Percentiles rank a stretch among this genome's conserved stretches.
These are phyloP conservation scores for Aspergillus sp. DNA, from an alignment of 2,329 filamentous ascomycete genomes.

Conservation along the genomic window DNA sequence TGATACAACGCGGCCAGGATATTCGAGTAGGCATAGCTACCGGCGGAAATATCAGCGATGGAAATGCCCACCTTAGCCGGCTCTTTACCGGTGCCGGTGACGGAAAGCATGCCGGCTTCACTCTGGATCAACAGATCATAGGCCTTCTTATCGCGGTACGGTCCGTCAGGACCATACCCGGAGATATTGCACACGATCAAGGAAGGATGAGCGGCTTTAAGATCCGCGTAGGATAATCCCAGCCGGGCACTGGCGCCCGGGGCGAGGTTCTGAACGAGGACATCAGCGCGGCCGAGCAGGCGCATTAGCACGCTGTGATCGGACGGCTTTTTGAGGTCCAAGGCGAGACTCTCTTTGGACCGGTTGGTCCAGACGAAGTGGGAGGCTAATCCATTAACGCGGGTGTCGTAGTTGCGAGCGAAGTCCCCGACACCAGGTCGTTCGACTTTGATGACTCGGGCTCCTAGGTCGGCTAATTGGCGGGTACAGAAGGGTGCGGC, in stretches of 20 bases:
- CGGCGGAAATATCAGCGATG: conserved; percentile 58
- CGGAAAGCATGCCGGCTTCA: conserved; percentile 55
- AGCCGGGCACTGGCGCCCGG: conserved; percentile 53
- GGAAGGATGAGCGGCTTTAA: conserved; percentile 46
- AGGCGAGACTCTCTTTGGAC: conserved; percentile 56
- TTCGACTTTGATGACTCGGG: conserved; percentile 59
- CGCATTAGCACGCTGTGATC: conserved; percentile 50
- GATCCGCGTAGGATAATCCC: conserved; percentile 50
- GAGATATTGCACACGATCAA: conserved; percentile 60
- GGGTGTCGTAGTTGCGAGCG: conserved; percentile 54
- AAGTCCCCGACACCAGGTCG: conserved; percentile 56
- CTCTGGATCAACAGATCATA: conserved; percentile 60
- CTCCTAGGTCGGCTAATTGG: conserved; percentile 57
- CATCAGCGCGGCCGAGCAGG: conserved; percentile 50
- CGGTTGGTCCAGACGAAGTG: conserved; percentile 61
- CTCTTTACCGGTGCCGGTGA: conserved; percentile 49
- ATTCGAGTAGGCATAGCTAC: conserved; percentile 56
- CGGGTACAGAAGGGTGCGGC: conserved; percentile 58
- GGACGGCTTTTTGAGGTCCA: conserved; percentile 51
- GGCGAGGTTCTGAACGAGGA: conserved; percentile 57
- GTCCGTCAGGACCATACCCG: conserved; percentile 55
- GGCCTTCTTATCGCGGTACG: conserved; percentile 57
- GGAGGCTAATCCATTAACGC: conserved; percentile 54
- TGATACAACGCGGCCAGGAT: conserved; percentile 55
- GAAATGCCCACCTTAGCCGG: conserved; percentile 57